Conservation (phyloP, 2,329 filamentous ascomycete genomes). For the Ceratocystiopsis sp. region DNA sequence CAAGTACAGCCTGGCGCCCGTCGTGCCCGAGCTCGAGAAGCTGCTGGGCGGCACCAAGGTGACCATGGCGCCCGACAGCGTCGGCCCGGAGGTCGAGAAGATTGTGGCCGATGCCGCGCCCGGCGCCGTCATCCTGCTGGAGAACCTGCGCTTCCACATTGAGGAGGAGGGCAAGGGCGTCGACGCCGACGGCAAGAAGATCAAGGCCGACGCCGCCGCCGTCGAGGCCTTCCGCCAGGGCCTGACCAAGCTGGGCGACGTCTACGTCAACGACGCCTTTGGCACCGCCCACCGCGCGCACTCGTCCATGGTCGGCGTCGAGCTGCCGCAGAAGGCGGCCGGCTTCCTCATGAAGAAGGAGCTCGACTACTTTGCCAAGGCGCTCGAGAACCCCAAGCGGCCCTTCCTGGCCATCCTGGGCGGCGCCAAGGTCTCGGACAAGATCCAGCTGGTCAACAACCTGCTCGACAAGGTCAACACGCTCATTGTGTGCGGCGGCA, state of each 20-base stretch:
- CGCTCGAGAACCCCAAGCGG: conserved; percentile 78
- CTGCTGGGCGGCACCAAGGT: conserved; percentile 54
- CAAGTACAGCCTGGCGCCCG: conserved; percentile 91
- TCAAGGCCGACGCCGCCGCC: conserved; percentile 88
- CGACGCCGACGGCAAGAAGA: conserved; percentile 89
- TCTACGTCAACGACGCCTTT: conserved; percentile 98
- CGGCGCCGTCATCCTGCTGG: conserved; percentile 76
- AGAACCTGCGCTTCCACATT: conserved; percentile 96
- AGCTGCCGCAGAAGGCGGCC: conserved; percentile 90
- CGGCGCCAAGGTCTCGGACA: conserved; percentile 96
- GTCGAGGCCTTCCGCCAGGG: conserved; percentile 91
- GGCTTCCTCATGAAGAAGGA: conserved; percentile 99
- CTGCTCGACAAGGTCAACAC: conserved; percentile 95
- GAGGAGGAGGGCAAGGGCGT: conserved; percentile 97
- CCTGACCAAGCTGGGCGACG: conserved; percentile 81
- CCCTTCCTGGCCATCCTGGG: conserved; percentile 98
- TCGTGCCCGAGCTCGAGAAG: conserved; percentile 83
- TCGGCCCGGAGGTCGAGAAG: conserved; percentile 78
- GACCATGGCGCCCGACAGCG: conserved; percentile 76
- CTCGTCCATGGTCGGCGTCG: conserved; percentile 96
- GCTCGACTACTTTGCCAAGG: conserved; percentile 97
- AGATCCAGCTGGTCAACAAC: conserved; percentile 99
- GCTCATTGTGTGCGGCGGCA: conserved; percentile 88
- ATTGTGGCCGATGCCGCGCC: conserved; percentile 67
- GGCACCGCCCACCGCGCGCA: conserved; percentile 96